phyloP scores from a whole-genome alignment of 805 yeast genomes.

The Wickerhamiella vanderwaltii region DNA sequence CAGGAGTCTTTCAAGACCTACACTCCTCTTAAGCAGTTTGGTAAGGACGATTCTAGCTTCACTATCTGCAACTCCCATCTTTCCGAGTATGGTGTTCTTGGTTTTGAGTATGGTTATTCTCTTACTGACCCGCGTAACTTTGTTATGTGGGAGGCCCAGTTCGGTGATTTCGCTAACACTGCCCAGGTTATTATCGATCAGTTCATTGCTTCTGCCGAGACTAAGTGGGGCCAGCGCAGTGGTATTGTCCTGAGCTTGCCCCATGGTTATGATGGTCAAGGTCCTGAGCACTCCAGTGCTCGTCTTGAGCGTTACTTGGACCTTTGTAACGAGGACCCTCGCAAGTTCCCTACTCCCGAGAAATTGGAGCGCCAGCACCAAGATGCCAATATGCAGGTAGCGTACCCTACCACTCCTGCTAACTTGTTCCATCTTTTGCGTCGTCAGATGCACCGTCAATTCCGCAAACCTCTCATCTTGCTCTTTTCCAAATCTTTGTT shows the following conservation, averaged over 20 bases:
- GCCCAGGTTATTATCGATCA: conserved; percentile 97
- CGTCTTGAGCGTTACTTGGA: conserved; percentile 94
- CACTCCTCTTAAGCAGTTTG: conserved; percentile 73
- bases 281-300: conserved; percentile 98
- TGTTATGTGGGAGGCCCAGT: conserved; percentile 99
- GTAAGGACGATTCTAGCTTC: conserved; percentile 74
- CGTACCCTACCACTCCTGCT: conserved; percentile 96
- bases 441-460: conserved; percentile 99
- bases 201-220: conserved; percentile 91
- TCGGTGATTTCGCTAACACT: conserved; percentile 99
- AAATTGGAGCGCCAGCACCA: conserved; percentile 95
- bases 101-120: conserved; percentile 98
- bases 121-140: conserved; percentile 93
- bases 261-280: conserved; percentile 99
- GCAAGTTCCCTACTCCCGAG: conserved; percentile 80
- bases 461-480: conserved; percentile 69
- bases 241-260: conserved; percentile 93
- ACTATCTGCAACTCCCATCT: conserved; percentile 87
- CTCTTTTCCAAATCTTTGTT: conserved; percentile 88
- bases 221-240: conserved; percentile 98
- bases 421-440: conserved; percentile 91
- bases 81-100: conserved; percentile 98
- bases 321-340: conserved; percentile 90
- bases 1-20: conserved; percentile 73
- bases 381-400: conserved; percentile 96